Conservation (phyloP, 1,284 basidiomycete genomes). For the Volvariella surrecta region DNA sequence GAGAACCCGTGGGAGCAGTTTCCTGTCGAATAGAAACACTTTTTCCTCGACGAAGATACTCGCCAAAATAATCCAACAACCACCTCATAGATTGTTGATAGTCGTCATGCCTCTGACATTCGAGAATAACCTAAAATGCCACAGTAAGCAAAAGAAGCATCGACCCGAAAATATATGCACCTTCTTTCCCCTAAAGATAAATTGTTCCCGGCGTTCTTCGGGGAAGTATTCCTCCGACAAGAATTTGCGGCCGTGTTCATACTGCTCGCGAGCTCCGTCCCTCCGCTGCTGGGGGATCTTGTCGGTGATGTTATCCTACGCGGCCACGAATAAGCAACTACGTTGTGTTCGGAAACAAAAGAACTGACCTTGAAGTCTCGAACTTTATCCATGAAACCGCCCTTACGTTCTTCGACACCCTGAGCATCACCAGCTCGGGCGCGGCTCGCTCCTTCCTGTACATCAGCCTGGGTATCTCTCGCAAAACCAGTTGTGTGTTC, state of each 20-base stretch:
- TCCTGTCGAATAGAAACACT: conserved; percentile 30
- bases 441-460: conserved; percentile 4
- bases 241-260: conserved; percentile 53
- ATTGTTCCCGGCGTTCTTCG: conserved; percentile 76
- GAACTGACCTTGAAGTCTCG: conserved; percentile 25
- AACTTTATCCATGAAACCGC: conserved; percentile 39
- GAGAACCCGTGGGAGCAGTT: conserved; percentile 16
- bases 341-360: not conserved
- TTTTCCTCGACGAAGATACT: conserved; percentile 49
- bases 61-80: conserved; percentile 65
- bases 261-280: conserved; percentile 41
- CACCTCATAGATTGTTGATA: conserved; percentile 81
- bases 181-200: conserved; percentile 77
- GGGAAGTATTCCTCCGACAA: conserved; percentile 80
- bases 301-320: conserved; percentile 37
- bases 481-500: conserved; percentile 15
- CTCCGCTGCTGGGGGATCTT: conserved; percentile 56
- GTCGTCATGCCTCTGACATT: conserved; percentile 89
- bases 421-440: conserved; percentile 14
- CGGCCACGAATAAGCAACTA: conserved; percentile 2
- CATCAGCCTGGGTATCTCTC: conserved; percentile 3
- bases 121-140: conserved; percentile 69
- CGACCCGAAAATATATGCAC: conserved; percentile 19
- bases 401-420: conserved; percentile 42
- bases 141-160: conserved; percentile 17